Base-by-base conservation (phyloP, 345 rosid genomes). In the Populus davidiana region DNA sequence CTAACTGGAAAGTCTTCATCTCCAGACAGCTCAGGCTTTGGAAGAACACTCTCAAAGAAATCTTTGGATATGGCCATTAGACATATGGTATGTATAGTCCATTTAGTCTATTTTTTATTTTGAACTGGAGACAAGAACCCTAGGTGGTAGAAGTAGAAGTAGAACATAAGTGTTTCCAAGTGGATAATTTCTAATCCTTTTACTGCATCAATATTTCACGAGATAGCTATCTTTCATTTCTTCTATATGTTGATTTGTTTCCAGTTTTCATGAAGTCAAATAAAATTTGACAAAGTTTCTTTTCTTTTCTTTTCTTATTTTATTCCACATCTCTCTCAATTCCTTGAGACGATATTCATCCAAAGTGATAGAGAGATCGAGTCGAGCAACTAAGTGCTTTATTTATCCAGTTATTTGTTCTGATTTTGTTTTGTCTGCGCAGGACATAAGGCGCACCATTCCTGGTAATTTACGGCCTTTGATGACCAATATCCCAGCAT, bases 21-120 rank as follows among this genome's bases (percentile, higher is more conserved):
- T 12, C 97, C 95, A 31, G 99, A 96, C 74, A 90, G 96, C 84
- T 85, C 85, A 9, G 98, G 99, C 69, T 96, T 96, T 68, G 99
- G 98, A 69, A 88, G 99, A 85, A 81, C 94, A 7, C 94, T 96
- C 74, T 96, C 99, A 56, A 96, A 96, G 93, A 96, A 96, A 77
- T 96, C 99, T 17, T 83, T 96, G 84, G 99, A 96, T 78, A 96
- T 96, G 99, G 98, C 99, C 41, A 92, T 96, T 56, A 86, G 99
- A 76, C 99, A 96, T 73, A 96, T 96, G 99, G 99, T 96, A 77
- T 70, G 96, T 75, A 56, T 78, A 71, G 66, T 67, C 63, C 33
- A 65, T n/a, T 66, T 77, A 73, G 29, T 63, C n/a, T 44, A 9
- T 38, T n/a, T 41, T 16, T 78, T 33, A 6, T 52, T 69, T 64